phyloP scores from a whole-genome alignment of 306 rosid genomes.

The Myrica gale region DNA sequence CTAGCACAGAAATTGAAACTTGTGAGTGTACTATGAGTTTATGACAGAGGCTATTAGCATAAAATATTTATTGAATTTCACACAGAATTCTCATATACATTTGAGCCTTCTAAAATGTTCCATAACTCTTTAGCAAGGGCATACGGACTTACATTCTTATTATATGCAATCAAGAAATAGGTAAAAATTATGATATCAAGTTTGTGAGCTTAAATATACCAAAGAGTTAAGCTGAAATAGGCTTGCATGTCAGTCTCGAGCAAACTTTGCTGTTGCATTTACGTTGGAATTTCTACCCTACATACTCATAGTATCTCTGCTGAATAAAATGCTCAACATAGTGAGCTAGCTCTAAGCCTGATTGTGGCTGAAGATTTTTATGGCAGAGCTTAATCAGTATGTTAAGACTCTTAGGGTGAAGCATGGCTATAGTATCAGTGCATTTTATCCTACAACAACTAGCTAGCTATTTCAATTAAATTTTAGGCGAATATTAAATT shows the following conservation, averaged over 20 bases:
- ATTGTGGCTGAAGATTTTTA: background rate
- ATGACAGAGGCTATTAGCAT: background rate
- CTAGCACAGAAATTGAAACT: constrained; percentile 40
- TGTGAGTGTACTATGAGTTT: constrained; percentile 20
- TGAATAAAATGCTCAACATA: background rate
- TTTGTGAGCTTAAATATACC: background rate
- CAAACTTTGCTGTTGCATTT: background rate
- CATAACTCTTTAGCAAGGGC: background rate
- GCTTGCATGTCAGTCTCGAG: background rate
- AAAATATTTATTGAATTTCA: constrained; percentile 2
- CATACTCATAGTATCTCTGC: background rate
- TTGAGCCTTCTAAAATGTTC: background rate
- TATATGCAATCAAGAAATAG: background rate
- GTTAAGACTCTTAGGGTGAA: background rate
- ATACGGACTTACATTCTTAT: background rate
- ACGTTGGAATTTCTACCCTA: background rate
- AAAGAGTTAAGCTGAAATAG: background rate
- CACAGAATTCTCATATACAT: background rate
- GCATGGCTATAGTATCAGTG: background rate
- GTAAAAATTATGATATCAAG: background rate
- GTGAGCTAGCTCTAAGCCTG: background rate
- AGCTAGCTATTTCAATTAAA: background rate
- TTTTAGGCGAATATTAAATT: too few relatives aligned
- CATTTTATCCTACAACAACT: background rate
- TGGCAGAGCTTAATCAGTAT: background rate